Evolutionary conservation across 805 yeast genomes (phyloP), one percentile per base, ranked within the genome.

Genomic region (Cyberlindnera mississippiensis): DNA sequence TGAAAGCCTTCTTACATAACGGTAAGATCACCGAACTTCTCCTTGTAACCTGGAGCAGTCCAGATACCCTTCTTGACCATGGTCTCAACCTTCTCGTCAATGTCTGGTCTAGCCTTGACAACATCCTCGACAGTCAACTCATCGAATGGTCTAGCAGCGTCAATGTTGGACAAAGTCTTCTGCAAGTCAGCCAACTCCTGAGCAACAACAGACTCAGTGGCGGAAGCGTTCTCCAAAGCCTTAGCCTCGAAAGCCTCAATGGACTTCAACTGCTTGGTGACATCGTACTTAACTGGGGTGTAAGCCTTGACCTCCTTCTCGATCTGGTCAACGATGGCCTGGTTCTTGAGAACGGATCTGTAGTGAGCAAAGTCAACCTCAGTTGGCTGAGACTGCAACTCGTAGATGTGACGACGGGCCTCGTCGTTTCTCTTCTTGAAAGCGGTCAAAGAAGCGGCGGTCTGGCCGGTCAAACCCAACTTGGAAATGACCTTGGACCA

Each of bases 371-470:
- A 91, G 69, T 91, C 96, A 51, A 93, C 88, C 30, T 71, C 72
- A 44, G 87, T 74, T 50, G 89, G 69, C 70, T 87, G 91, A 52
- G 75, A 71, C 63, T 80, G 73, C 56, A 91, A 75, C 51, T 80
- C 83, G 56, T 75, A 70, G 57, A 86, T 72, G 59, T 76, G 77
- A 72, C 87, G 83, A 75, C 89, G 85, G 56, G 98, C 98, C 67
- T 93, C 98, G 62, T 93, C 99, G 69, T 89, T 84, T 79, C 99
- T 87, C 86, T 93, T 91, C 73, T 90, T 90, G 84, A 93, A 93
- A 24, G 95, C 78, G 40, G 93, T 79, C 66, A 93, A 74, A 33
- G 96, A 79, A 40, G 85, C 63, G 46, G 96, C 95, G 49, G 99
- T 93, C 62, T 82, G 71, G 50, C 99, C 99, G 48, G 96, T 80